Percentiles rank a stretch among this genome's conserved stretches.
phyloP scores from a whole-genome alignment of 768 basidiomycete species.

The Tulasnella sp. region DNA sequence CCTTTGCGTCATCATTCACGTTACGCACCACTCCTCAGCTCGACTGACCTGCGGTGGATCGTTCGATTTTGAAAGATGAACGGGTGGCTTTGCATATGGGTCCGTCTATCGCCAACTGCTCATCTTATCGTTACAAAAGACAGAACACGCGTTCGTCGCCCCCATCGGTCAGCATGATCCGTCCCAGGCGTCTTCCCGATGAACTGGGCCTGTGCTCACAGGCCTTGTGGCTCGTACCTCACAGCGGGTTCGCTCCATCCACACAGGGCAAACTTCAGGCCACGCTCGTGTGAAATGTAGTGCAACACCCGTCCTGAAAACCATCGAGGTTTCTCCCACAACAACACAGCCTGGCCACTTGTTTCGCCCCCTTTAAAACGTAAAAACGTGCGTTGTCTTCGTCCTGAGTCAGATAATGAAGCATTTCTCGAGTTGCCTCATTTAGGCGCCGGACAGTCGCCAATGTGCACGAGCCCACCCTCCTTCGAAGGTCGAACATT shows the following conservation, averaged over 20 bases:
- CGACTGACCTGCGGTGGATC: background rate
- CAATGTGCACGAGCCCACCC: background rate
- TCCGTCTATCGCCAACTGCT: background rate
- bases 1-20: conserved; percentile 15
- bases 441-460: background rate
- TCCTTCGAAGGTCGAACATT: conserved; percentile 2
- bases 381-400: conserved; percentile 8
- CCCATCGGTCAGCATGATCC: conserved; percentile 10
- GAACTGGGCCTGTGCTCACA: conserved; percentile 13
- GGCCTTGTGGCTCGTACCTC: conserved; percentile 11
- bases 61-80: background rate
- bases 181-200: background rate
- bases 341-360: conserved; percentile 14
- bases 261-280: background rate
- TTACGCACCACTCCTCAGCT: background rate
- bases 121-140: conserved; percentile 1
- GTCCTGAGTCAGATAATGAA: background rate
- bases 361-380: background rate
- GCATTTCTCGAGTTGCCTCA: background rate
- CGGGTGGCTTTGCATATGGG: background rate
- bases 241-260: background rate
- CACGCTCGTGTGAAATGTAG: background rate
- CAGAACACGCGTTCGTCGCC: conserved; percentile 7
- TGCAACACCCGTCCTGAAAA: background rate
- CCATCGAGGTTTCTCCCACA: conserved; percentile 21